These are phyloP conservation scores for Plasmodiophora brassicae DNA, from an alignment of 208 protist species.

Conservation along the genomic window DNA sequence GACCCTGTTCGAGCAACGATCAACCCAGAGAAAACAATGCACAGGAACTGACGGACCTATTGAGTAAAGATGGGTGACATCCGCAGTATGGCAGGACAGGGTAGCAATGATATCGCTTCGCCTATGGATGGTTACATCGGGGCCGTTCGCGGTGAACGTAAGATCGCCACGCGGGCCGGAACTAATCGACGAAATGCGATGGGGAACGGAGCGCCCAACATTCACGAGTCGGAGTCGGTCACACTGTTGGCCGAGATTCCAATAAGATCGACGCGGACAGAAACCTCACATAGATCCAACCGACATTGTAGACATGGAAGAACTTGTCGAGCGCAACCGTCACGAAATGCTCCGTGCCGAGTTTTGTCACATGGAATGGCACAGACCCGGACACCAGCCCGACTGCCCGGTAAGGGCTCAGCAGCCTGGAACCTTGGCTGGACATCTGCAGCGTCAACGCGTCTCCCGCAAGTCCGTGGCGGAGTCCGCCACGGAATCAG, in stretches of 20 bases:
- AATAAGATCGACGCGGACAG: not conserved
- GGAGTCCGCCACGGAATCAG: too few species aligned
- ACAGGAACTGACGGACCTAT: too few species aligned
- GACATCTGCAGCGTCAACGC: too few species aligned
- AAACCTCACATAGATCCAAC: not conserved
- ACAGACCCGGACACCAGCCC: not conserved
- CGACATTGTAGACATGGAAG: slow-evolving; percentile 3
- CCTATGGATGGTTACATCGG: slow-evolving; percentile 1
- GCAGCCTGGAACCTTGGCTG: too few species aligned
- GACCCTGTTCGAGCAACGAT: not conserved
- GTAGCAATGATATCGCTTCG: not conserved
- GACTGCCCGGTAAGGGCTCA: slow-evolving; percentile 2
- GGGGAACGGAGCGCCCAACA: not conserved
- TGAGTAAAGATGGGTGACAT: too few species aligned
- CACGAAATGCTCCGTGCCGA: slow-evolving; percentile 8
- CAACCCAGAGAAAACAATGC: too few species aligned
- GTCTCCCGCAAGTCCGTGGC: too few species aligned
- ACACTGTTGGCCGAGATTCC: not conserved
- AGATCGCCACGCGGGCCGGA: not conserved
- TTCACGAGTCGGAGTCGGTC: not conserved
- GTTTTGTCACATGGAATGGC: not conserved
- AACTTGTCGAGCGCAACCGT: not conserved
- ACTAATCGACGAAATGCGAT: not conserved
- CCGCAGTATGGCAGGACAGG: not conserved
- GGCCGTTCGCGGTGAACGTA: not conserved